Evolutionary conservation across 768 basidiomycete species (phyloP).

Genomic region (Lactarius trivialis): DNA sequence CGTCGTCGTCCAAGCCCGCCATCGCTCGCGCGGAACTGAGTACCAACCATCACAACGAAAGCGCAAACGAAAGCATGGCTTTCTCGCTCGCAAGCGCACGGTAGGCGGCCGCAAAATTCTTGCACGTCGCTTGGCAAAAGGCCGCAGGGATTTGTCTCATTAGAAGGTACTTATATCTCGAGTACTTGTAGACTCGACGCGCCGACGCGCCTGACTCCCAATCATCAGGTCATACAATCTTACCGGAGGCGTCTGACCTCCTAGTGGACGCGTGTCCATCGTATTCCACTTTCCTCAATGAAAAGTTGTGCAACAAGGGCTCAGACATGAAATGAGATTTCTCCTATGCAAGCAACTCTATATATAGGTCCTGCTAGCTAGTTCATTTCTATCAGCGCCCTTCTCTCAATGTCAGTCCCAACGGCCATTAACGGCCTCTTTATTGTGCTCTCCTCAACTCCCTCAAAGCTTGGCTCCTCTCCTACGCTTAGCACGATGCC

Average conservation of each 20-base stretch:
- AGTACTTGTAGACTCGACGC: background rate
- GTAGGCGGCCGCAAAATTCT: conserved; percentile 69
- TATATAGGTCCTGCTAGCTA: conserved; percentile 8
- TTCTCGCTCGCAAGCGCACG: conserved; percentile 67
- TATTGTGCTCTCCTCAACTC: conserved; percentile 16
- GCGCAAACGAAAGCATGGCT: conserved; percentile 89
- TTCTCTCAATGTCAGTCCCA: conserved; percentile 11
- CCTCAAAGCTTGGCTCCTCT: conserved; percentile 16
- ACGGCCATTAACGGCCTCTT: conserved; percentile 3
- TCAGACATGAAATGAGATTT: background rate
- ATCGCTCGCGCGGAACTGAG: conserved; percentile 70
- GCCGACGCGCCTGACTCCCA: background rate
- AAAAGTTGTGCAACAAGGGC: background rate
- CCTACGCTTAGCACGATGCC: conserved; percentile 3
- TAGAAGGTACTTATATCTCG: conserved; percentile 30
- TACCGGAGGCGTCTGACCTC: too few species aligned
- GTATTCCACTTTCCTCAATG: background rate
- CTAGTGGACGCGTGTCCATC: too few species aligned
- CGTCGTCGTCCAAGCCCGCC: conserved; percentile 48
- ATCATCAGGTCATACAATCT: background rate
- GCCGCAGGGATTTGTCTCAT: conserved; percentile 75
- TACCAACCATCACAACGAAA: conserved; percentile 96
- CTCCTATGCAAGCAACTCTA: background rate
- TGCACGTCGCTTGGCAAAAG: conserved; percentile 61
- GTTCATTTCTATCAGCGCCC: conserved; percentile 20